Evolutionary conservation across 2,329 filamentous ascomycete genomes (phyloP).

Genomic region (Purpureocillium lavendulum): DNA sequence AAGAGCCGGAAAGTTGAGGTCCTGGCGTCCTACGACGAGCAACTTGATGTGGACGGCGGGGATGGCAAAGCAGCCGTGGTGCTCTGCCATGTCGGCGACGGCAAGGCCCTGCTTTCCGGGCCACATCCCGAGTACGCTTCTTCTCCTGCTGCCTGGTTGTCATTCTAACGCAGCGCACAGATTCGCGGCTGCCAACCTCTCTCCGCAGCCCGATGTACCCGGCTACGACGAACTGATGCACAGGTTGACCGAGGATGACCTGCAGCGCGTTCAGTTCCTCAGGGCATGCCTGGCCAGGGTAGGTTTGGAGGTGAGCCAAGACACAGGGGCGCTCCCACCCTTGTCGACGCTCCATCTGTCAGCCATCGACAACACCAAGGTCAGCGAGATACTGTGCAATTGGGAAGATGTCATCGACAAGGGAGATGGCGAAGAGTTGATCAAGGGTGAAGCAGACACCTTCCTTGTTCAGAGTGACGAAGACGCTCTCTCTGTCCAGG

Average conservation of each 20-base stretch:
- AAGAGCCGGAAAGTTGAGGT: conserved; percentile 63
- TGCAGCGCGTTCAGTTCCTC: conserved; percentile 63
- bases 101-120: conserved; percentile 71
- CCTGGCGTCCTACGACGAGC: conserved; percentile 69
- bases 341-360: conserved; percentile 80
- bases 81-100: conserved; percentile 74
- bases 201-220: conserved; percentile 55
- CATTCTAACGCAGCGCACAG: conserved; percentile 33
- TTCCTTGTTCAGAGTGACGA: conserved; percentile 68
- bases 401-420: conserved; percentile 60
- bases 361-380: conserved; percentile 52
- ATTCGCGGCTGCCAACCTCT: conserved; percentile 74
- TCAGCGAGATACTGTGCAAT: conserved; percentile 58
- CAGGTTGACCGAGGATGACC: conserved; percentile 60
- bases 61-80: conserved; percentile 70
- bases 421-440: conserved; percentile 59
- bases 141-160: background rate
- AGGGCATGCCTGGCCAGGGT: conserved; percentile 73
- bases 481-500: conserved; percentile 49
- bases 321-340: conserved; percentile 62
- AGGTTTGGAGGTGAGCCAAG: conserved; percentile 67
- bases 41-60: conserved; percentile 69
- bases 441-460: conserved; percentile 74
- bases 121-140: conserved; percentile 75
- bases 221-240: conserved; percentile 65